Base-by-base conservation (phyloP, 805 yeast genomes). In the Candida multigemmis region DNA sequence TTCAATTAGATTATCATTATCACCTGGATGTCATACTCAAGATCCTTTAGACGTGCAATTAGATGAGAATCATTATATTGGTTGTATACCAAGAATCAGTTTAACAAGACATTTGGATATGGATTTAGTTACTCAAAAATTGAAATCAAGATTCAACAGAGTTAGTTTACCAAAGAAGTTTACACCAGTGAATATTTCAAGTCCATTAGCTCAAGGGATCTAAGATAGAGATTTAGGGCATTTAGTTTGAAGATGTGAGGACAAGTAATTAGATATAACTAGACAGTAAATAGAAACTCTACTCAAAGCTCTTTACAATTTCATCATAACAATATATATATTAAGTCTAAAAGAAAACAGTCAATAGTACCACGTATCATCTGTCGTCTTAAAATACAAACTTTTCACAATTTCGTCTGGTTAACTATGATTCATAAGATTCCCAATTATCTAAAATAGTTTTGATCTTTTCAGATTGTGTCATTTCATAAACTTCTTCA, bases 11-110 rank as follows among this genome's bases (percentile, higher is more conserved):
- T 67, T 91, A 34, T 79, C 89, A n/a, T 66, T 91, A 41, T 82
- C 96, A 4, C 97, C 98, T 1, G 99, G 99, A 12, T 91, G 98
- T 54, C 96, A 91, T 56, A 87, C 97, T 0, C 94, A 86, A 45
- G 95, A 89, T 53, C 98, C 99, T 15, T 66, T 91, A 37, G 99
- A 91, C 56, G 94, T 93, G 24, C 96, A 89, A 53, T 65, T 91
- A 24, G 98, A 91, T 56, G 89, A 85, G 24, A 87, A 85, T 48
- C 99, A 91, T 56, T 89, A 91, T 55, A 91, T 91, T 36, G 87
- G 96, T 14, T 89, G 96, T 47, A 91, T 91, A 41, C 94, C 96
- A 24, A 74, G 91, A 44, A 74, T 86, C 29, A 77, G 84, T 31
- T 65, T 91, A 42, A 91, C 98, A 1, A 75, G 94, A 48, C 96